phyloP scores from a whole-genome alignment of 805 yeast species.

The Yarrowia deformans region DNA sequence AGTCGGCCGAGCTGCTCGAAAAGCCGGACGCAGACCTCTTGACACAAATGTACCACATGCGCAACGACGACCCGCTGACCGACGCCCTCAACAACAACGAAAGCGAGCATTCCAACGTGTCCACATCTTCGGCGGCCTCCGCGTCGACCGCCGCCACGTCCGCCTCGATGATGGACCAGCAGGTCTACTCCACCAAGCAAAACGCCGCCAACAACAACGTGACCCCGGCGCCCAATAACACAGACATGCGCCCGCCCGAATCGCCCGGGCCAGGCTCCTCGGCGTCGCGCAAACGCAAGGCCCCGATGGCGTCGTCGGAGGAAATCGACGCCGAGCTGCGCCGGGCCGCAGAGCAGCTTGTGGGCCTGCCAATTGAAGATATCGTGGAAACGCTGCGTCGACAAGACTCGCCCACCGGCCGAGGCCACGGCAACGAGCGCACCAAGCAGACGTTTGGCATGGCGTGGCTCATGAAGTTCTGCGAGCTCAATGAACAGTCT shows the following conservation, averaged over 20 bases:
- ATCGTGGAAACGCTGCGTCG: constrained; percentile 42
- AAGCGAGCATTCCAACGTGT: constrained; percentile 25
- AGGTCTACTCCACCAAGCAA: neutral
- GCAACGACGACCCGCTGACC: constrained; percentile 24
- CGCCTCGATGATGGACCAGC: constrained; percentile 12
- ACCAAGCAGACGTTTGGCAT: constrained; percentile 75
- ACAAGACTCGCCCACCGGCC: constrained; percentile 39
- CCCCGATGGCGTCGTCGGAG: constrained; percentile 38
- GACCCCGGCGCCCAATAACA: constrained; percentile 20
- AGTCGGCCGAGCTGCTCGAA: constrained; percentile 28
- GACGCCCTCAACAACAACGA: constrained; percentile 25
- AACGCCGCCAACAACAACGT: neutral
- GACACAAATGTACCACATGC: constrained; percentile 22
- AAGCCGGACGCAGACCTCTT: constrained; percentile 24
- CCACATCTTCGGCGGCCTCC: constrained; percentile 17
- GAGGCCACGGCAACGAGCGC: constrained; percentile 46
- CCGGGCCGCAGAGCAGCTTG: constrained; percentile 40
- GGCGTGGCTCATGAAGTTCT: constrained; percentile 76
- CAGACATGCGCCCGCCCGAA: constrained; percentile 19
- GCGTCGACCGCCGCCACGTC: constrained; percentile 17
- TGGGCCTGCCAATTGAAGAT: constrained; percentile 41
- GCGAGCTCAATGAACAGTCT: constrained; percentile 58
- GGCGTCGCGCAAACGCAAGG: constrained; percentile 33
- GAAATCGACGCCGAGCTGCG: constrained; percentile 42
- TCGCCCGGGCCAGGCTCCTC: constrained; percentile 21